Evolutionary conservation across 2,329 filamentous ascomycete species (phyloP), one percentile per base, ranked within the genome.

Genomic region (Fusarium avenaceum): DNA sequence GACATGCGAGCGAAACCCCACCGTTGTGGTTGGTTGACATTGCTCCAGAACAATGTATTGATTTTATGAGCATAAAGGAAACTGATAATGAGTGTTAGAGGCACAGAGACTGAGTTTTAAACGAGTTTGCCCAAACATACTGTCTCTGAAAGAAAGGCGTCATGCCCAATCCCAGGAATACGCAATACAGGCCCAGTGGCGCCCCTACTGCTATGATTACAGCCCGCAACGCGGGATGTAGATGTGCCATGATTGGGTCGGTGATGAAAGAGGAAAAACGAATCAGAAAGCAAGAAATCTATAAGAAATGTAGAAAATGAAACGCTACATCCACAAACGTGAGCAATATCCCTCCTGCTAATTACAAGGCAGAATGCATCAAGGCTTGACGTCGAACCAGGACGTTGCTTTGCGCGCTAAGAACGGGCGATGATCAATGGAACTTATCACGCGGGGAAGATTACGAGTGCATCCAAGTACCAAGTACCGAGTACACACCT

Each of bases 11-110:
- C 89, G 78, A 97, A 97, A 0, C 94, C 94, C 84, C 93, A 97
- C 69, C 87, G 86, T 76, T 97, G 92, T 0, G 94, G 92, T 61
- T 89, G 84, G 65, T 93, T 87, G 43, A 94, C 78, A 75, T 96
- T 88, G 69, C 90, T 84, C 86, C 89, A 94, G 76, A 86, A 88
- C 4, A 87, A 83, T 4, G 90, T 90, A 67, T 93, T 90, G 70
- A 97, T 77, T 65, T 91, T 92, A 79, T 98, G 91, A 28, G 91
- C 89, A 77, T 98, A 99, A 7, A 97, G 78, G 24, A 91, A 90
- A 75, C 94, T 96, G 71, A 49, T 3, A 7, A 8, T 17, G 19
- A 11, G 30, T 33, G 58, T 75, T 43, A 75, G 64, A 58, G 48
- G 13, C 6, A 19, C 7, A 47, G 9, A 14, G 33, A 26, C 17